Conservation (phyloP, 2,329 filamentous ascomycete species). For the Paramyrothecium sp. region DNA sequence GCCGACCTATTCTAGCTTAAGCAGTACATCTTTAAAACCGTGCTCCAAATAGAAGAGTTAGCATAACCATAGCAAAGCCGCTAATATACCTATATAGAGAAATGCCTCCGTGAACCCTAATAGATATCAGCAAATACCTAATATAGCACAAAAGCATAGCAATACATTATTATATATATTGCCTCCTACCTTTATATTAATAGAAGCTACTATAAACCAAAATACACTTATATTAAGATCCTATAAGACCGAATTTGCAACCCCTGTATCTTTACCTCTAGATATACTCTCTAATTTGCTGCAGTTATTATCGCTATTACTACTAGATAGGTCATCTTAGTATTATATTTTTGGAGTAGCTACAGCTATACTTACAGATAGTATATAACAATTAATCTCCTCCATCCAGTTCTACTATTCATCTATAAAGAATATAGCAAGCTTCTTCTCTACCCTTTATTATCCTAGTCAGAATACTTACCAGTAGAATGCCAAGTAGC, state of each 20-base stretch:
- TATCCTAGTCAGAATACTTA: too few species aligned
- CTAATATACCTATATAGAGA: too few species aligned
- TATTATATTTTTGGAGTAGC: background rate
- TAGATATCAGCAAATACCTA: too few species aligned
- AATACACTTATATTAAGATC: background rate
- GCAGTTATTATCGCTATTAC: background rate
- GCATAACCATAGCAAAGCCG: conserved; percentile 4
- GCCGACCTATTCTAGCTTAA: conserved; percentile 2
- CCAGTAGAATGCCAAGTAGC: too few species aligned
- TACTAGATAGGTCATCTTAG: too few species aligned
- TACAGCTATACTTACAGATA: background rate
- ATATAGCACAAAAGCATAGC: too few species aligned
- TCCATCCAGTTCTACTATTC: background rate
- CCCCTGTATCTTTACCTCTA: background rate
- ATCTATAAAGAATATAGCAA: too few species aligned
- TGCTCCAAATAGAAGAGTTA: conserved; percentile 11
- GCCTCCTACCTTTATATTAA: too few species aligned
- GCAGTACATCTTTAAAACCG: conserved; percentile 2
- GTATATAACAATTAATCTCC: background rate
- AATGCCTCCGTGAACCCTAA: too few species aligned
- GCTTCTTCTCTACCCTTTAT: too few species aligned
- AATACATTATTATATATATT: too few species aligned
- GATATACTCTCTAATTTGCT: background rate
- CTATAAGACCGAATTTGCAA: background rate
- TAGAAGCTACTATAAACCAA: too few species aligned